Conservation (phyloP, 768 basidiomycete species). For the Leccinum subgranulosum region DNA sequence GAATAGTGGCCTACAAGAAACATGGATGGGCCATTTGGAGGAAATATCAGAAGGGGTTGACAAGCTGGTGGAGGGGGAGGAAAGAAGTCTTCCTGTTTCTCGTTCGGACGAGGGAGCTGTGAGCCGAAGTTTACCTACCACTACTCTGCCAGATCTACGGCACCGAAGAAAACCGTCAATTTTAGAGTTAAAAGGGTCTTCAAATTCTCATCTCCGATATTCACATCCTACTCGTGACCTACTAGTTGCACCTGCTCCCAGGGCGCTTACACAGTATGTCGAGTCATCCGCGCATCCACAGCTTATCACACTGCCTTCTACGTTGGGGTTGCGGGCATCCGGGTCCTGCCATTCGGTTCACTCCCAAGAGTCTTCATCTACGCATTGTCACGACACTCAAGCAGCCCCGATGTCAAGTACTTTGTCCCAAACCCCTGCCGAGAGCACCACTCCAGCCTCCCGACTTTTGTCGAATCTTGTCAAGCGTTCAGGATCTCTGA, state of each 20-base stretch:
- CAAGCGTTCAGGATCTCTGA: constrained; percentile 30
- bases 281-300: constrained; percentile 52
- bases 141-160: constrained; percentile 29
- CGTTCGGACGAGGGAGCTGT: constrained; percentile 25
- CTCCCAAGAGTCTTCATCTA: constrained; percentile 2
- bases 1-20: constrained; percentile 42
- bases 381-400: constrained; percentile 1
- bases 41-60: constrained; percentile 65
- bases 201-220: constrained; percentile 42
- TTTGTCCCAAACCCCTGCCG: constrained; percentile 36
- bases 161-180: constrained; percentile 48
- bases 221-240: constrained; percentile 49
- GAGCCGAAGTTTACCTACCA: constrained; percentile 47
- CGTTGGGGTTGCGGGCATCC: constrained; percentile 56
- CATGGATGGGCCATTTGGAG: constrained; percentile 68
- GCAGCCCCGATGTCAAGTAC: not conserved
- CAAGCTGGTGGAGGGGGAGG: constrained; percentile 42
- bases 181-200: constrained; percentile 32
- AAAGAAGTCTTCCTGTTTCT: constrained; percentile 4
- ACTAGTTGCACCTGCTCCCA: constrained; percentile 65
- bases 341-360: constrained; percentile 26
- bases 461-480: constrained; percentile 61
- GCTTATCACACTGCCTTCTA: constrained; percentile 63
- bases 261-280: constrained; percentile 73
- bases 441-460: constrained; percentile 55